These are phyloP conservation scores for Zygnema circumcarinatum DNA, from an alignment of 139 green algal species.

Conservation along the genomic window DNA sequence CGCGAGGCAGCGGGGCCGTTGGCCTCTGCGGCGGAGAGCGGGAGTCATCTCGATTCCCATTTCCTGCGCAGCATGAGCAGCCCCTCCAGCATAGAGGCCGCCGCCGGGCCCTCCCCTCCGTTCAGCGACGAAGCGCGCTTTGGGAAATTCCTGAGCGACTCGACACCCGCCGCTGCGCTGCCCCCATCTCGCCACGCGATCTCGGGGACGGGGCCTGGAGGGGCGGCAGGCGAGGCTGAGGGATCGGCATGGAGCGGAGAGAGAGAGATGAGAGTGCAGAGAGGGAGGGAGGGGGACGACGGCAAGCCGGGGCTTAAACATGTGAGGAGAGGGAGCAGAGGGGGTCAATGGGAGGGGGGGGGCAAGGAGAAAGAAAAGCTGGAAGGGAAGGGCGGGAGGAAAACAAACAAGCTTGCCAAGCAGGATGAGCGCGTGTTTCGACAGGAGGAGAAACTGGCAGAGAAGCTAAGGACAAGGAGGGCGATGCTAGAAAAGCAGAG, in stretches of 20 bases:
- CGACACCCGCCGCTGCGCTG: background rate
- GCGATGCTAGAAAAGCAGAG: constrained; percentile 10
- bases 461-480: background rate
- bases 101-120: background rate
- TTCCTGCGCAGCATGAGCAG: too few species aligned
- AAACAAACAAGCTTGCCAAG: background rate
- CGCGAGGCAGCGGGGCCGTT: background rate
- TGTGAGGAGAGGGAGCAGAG: too few species aligned
- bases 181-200: background rate
- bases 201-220: background rate
- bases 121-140: background rate
- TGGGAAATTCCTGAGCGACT: background rate
- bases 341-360: background rate
- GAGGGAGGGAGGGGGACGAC: background rate
- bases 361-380: background rate
- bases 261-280: too few species aligned
- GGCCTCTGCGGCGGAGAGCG: too few species aligned
- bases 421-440: too few species aligned
- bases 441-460: constrained; percentile 3
- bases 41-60: too few species aligned
- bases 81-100: constrained; percentile 4
- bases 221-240: background rate
- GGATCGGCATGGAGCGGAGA: background rate
- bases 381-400: background rate
- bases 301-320: background rate